Percentiles rank a stretch among this genome's conserved stretches.
Evolutionary conservation across 108 stramenopile genomes (phyloP).

Genomic region (Nitzschia palea): DNA sequence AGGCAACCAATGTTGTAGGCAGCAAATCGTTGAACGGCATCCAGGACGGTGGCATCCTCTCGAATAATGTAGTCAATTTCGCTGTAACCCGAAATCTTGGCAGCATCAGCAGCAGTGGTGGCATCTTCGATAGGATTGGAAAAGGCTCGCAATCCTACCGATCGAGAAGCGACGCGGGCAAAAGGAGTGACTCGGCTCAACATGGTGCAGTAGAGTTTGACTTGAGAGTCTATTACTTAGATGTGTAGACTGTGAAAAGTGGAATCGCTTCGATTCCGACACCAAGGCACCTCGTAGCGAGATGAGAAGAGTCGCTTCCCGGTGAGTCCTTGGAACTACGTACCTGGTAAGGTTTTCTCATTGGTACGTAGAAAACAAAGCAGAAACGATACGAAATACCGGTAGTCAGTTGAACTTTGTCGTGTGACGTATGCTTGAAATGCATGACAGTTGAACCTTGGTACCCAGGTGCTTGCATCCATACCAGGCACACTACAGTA

Average conservation of each 20-base stretch:
- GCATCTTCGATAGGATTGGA: background rate
- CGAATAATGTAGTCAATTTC: conserved; percentile 85
- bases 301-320: background rate
- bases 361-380: too few relatives aligned
- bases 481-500: too few relatives aligned
- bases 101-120: conserved; percentile 77
- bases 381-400: too few relatives aligned
- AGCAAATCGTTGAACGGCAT: conserved; percentile 90
- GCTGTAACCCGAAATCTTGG: conserved; percentile 80
- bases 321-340: background rate
- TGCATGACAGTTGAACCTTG: too few relatives aligned
- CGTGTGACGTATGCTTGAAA: too few relatives aligned
- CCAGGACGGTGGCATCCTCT: conserved; percentile 83
- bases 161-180: conserved; percentile 40
- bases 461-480: too few relatives aligned
- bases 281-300: background rate
- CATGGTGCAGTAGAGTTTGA: too few relatives aligned
- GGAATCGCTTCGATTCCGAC: too few relatives aligned
- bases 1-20: conserved; percentile 92
- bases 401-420: too few relatives aligned
- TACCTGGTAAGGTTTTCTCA: too few relatives aligned
- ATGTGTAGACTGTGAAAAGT: too few relatives aligned
- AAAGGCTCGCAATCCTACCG: conserved; percentile 4
- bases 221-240: too few relatives aligned
- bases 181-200: conserved; percentile 44